These are phyloP conservation scores for Globisporangium barbulae DNA, from an alignment of 352 stramenopile species.

Conservation along the genomic window DNA sequence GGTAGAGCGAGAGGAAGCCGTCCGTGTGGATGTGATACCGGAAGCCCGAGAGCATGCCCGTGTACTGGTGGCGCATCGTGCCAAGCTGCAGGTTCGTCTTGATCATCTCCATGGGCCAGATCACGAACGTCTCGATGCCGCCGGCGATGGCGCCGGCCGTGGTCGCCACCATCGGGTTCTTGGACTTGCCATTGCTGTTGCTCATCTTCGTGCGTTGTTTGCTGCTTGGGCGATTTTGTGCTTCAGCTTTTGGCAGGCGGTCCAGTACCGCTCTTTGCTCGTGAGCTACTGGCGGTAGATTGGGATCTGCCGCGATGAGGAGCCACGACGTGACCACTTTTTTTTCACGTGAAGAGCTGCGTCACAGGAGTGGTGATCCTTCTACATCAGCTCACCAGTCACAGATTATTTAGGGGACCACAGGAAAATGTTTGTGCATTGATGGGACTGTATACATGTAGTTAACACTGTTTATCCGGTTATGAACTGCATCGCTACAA, in stretches of 20 bases:
- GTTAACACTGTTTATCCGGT: not conserved
- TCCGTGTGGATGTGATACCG: conserved; percentile 67
- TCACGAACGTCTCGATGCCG: conserved; percentile 85
- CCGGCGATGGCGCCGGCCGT: conserved; percentile 84
- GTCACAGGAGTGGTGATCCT: not conserved
- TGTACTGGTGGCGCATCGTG: conserved; percentile 76
- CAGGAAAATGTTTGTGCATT: conserved; percentile 5
- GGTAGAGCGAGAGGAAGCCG: conserved; percentile 86
- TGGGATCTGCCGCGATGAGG: not conserved
- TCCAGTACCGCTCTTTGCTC: not conserved
- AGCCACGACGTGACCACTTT: not conserved
- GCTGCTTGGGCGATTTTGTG: not conserved
- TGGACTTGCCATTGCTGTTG: conserved; percentile 53
- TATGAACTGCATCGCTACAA: not conserved
- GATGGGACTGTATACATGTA: not conserved
- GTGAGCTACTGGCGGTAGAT: not conserved
- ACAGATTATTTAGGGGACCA: not conserved
- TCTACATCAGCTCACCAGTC: conserved; percentile 2
- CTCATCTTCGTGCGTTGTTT: conserved; percentile 4
- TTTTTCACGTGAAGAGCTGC: conserved; percentile 5
- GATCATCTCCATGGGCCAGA: conserved; percentile 94
- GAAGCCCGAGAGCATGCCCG: conserved; percentile 69
- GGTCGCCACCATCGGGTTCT: conserved; percentile 79
- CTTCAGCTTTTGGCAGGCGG: not conserved
- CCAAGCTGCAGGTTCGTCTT: conserved; percentile 93